These are phyloP conservation scores for Furcasterigmium furcatum DNA, from an alignment of 2,329 filamentous ascomycete genomes.

Conservation along the genomic window DNA sequence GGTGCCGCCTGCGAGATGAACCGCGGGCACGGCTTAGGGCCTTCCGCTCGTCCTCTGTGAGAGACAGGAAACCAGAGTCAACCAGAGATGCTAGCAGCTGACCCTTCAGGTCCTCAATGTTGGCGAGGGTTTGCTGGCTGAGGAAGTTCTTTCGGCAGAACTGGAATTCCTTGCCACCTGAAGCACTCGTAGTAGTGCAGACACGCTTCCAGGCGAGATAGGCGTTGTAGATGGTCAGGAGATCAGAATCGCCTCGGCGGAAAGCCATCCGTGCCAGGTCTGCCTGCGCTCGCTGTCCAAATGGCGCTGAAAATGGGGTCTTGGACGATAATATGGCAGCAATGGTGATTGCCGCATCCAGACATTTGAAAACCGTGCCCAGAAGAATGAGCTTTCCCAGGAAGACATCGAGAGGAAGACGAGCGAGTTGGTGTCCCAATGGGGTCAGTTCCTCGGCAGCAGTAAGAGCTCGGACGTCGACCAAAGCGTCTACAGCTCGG, in stretches of 20 bases:
- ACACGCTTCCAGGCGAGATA: conserved; percentile 86
- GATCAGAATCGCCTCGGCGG: conserved; percentile 82
- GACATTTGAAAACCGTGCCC: conserved; percentile 81
- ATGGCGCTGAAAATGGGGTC: conserved; percentile 85
- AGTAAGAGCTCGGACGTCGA: conserved; percentile 90
- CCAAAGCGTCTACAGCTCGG: conserved; percentile 84
- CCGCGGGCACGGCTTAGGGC: conserved; percentile 68
- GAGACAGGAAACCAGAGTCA: conserved; percentile 77
- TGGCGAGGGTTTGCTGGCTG: conserved; percentile 79
- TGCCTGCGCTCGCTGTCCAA: conserved; percentile 78
- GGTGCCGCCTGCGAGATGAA: conserved; percentile 54
- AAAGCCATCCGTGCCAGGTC: conserved; percentile 77
- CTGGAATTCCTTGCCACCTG: conserved; percentile 70
- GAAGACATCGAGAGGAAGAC: conserved; percentile 88
- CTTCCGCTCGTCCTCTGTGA: conserved; percentile 70
- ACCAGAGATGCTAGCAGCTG: conserved; percentile 83
- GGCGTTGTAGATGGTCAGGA: conserved; percentile 91
- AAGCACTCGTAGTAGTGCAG: conserved; percentile 59
- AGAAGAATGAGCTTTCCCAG: conserved; percentile 89
- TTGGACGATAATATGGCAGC: conserved; percentile 94
- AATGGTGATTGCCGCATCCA: conserved; percentile 88
- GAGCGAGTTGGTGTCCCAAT: conserved; percentile 81
- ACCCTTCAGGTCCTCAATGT: conserved; percentile 93
- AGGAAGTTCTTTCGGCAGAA: conserved; percentile 96
- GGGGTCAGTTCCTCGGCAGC: conserved; percentile 78